Evolutionary conservation across 768 basidiomycete species (phyloP).

Genomic region (Termitomyces sp.): DNA sequence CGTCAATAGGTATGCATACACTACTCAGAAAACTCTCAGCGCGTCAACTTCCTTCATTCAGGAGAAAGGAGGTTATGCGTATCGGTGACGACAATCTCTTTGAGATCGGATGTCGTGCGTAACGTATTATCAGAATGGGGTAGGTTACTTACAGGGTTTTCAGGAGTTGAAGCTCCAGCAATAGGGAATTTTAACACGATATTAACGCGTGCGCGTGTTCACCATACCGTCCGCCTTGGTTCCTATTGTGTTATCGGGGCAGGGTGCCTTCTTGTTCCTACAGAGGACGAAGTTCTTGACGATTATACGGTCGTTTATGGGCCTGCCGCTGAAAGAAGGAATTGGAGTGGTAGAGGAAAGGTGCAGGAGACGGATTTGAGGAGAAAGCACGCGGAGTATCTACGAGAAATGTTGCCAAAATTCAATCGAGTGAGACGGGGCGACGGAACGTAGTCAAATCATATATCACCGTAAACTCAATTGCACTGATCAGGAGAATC

Average conservation of each 20-base stretch:
- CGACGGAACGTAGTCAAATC: conserved; percentile 31
- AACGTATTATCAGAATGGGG: background rate
- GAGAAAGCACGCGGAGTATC: conserved; percentile 86
- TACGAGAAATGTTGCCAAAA: conserved; percentile 88
- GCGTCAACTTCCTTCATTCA: conserved; percentile 17
- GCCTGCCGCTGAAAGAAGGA: conserved; percentile 64
- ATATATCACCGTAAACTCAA: too few species aligned
- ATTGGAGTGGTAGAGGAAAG: conserved; percentile 84
- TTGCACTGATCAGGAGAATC: background rate
- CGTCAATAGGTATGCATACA: conserved; percentile 65
- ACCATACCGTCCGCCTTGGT: conserved; percentile 76
- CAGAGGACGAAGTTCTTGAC: conserved; percentile 73
- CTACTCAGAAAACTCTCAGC: background rate
- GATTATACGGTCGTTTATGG: conserved; percentile 88
- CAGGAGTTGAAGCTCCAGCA: conserved; percentile 84
- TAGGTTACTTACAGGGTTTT: background rate
- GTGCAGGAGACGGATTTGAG: conserved; percentile 81
- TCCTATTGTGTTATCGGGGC: conserved; percentile 84
- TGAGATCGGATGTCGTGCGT: conserved; percentile 89
- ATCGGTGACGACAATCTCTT: conserved; percentile 95
- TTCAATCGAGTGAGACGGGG: conserved; percentile 73
- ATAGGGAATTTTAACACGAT: conserved; percentile 87
- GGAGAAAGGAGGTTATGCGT: conserved; percentile 81
- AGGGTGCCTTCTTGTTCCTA: conserved; percentile 73
- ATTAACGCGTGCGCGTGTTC: conserved; percentile 77